phyloP scores from a whole-genome alignment of 371 early-diverging fungal species.

The Saksenaea oblongispora region DNA sequence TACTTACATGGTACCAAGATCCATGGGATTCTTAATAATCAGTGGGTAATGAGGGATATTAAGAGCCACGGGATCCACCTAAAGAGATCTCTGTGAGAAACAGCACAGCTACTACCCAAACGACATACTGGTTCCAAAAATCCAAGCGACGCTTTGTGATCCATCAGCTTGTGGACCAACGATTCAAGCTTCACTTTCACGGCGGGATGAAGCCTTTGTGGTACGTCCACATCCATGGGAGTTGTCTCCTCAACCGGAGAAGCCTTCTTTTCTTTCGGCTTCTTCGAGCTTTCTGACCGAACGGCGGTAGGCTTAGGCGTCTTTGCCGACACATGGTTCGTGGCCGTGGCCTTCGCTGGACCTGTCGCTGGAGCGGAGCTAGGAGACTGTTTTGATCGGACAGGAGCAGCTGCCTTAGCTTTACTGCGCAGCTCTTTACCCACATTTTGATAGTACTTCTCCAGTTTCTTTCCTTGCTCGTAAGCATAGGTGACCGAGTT shows the following conservation, averaged over 20 bases:
- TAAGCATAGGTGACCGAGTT: constrained; percentile 78
- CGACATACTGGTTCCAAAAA: constrained; percentile 75
- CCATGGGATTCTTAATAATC: constrained; percentile 91
- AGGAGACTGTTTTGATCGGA: neutral
- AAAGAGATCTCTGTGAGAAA: neutral
- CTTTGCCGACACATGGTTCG: neutral
- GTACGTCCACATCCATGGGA: neutral
- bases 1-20: constrained; percentile 51
- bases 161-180: constrained; percentile 40
- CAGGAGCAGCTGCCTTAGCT: constrained; percentile 5
- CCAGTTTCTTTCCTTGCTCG: constrained; percentile 70
- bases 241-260: neutral
- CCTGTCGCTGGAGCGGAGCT: neutral
- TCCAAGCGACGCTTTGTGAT: constrained; percentile 41
- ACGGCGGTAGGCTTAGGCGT: neutral
- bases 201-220: constrained; percentile 21
- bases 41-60: constrained; percentile 81
- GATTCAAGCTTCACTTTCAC: constrained; percentile 24
- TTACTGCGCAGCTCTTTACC: constrained; percentile 49
- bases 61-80: constrained; percentile 77
- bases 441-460: constrained; percentile 59
- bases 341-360: neutral
- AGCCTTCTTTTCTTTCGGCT: neutral
- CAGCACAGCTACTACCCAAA: neutral
- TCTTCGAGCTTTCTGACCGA: neutral